Evolutionary conservation across 2,329 filamentous ascomycete species (phyloP).

Genomic region (Calonectria pseudoturangicola): DNA sequence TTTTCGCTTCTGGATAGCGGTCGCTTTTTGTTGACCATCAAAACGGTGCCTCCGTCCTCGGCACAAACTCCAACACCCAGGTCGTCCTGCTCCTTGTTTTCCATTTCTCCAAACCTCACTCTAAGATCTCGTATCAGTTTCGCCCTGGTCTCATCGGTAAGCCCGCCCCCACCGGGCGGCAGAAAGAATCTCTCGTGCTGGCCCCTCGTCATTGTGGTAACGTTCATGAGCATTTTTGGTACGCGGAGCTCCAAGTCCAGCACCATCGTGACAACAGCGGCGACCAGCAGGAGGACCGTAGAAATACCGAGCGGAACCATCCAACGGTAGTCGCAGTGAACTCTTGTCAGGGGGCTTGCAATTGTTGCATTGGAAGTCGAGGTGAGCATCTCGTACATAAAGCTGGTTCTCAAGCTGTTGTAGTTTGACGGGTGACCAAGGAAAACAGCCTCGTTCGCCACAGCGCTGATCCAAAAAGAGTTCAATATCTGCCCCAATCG

Average conservation of each 20-base stretch:
- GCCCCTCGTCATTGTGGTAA: constrained; percentile 31
- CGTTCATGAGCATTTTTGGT: constrained; percentile 37
- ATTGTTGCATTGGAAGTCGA: constrained; percentile 20
- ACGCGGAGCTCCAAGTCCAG: constrained; percentile 30
- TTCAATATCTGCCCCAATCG: no score
- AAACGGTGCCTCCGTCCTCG: constrained; percentile 22
- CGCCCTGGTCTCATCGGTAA: constrained; percentile 22
- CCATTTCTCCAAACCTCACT: constrained; percentile 15
- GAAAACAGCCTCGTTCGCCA: no score
- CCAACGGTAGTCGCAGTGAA: constrained; percentile 27
- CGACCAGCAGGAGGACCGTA: constrained; percentile 16
- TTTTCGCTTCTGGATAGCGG: not conserved
- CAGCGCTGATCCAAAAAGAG: no score
- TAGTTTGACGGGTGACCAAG: no score
- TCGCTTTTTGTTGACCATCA: not conserved
- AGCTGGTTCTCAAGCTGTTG: no score
- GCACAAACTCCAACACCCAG: constrained; percentile 11
- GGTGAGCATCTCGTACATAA: no score
- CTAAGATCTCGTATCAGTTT: constrained; percentile 8
- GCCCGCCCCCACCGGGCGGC: constrained; percentile 8
- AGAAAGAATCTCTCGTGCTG: constrained; percentile 5
- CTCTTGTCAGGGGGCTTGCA: not conserved
- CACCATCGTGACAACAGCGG: constrained; percentile 27
- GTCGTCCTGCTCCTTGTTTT: no score
- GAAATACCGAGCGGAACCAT: constrained; percentile 21